Conservation (phyloP, 106 monocot species). For the Chionographis japonica region DNA sequence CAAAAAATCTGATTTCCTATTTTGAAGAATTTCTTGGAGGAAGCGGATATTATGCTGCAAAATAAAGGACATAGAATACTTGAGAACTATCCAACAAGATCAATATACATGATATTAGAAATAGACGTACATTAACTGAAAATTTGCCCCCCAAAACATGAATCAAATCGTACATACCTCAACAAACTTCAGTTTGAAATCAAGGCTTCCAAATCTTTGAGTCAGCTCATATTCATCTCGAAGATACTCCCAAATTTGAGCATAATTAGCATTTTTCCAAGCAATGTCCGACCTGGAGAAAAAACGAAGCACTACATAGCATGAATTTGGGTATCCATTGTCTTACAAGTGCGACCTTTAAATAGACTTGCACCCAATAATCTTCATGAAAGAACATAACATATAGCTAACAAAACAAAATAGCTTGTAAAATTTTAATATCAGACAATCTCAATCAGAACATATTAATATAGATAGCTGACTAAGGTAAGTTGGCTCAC, state of each 20-base stretch:
- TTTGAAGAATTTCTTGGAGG: conserved; percentile 92
- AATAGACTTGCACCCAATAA: too few relatives aligned
- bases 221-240: conserved; percentile 93
- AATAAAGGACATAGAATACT: conserved; percentile 4
- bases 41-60: conserved; percentile 93
- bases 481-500: too few relatives aligned
- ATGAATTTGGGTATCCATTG: too few relatives aligned
- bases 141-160: background rate
- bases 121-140: background rate
- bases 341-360: too few relatives aligned
- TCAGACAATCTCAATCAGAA: too few relatives aligned
- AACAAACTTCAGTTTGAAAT: conserved; percentile 97
- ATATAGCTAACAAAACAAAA: too few relatives aligned
- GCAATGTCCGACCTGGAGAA: conserved; percentile 86
- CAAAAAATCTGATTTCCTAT: conserved; percentile 80
- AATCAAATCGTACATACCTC: conserved; percentile 51
- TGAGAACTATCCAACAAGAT: background rate
- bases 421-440: too few relatives aligned
- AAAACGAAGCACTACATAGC: background rate
- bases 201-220: conserved; percentile 94
- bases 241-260: conserved; percentile 98
- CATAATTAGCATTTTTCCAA: conserved; percentile 98
- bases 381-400: too few relatives aligned
- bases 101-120: background rate
- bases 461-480: too few relatives aligned